phyloP scores from a whole-genome alignment of 495 filamentous ascomycete species.

The Talaromyces wortmannii region DNA sequence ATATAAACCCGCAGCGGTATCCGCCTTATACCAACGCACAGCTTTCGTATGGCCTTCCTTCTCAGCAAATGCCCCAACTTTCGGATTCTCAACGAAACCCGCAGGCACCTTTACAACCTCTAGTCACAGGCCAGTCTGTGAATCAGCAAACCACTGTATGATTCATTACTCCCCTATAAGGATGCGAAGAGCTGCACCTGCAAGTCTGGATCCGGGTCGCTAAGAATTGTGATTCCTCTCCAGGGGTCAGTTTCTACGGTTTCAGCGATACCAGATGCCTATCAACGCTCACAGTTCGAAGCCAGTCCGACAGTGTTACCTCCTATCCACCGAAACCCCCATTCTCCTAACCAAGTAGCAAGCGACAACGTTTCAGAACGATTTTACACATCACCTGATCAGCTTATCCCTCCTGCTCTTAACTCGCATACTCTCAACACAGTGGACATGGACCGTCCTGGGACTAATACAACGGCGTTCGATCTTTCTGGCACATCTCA shows the following conservation, averaged over 20 bases:
- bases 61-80: neutral
- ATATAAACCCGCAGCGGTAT: conserved; percentile 6
- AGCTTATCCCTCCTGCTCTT: too few species aligned
- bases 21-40: conserved; percentile 6
- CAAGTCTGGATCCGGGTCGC: neutral
- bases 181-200: neutral
- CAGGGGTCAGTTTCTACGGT: neutral
- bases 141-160: neutral
- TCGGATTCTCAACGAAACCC: neutral
- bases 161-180: neutral
- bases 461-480: too few species aligned
- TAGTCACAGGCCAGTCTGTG: neutral
- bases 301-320: neutral
- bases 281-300: neutral
- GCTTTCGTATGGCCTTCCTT: neutral
- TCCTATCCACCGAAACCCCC: neutral
- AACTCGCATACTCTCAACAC: too few species aligned
- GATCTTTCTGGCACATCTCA: too few species aligned
- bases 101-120: neutral
- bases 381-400: too few species aligned
- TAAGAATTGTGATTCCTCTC: neutral
- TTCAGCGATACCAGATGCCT: neutral
- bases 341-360: too few species aligned
- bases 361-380: too few species aligned
- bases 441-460: too few species aligned